Percentiles rank a stretch among this genome's conserved stretches.
Conservation (phyloP, 2,329 filamentous ascomycete species). For the Phialophora tarda region DNA sequence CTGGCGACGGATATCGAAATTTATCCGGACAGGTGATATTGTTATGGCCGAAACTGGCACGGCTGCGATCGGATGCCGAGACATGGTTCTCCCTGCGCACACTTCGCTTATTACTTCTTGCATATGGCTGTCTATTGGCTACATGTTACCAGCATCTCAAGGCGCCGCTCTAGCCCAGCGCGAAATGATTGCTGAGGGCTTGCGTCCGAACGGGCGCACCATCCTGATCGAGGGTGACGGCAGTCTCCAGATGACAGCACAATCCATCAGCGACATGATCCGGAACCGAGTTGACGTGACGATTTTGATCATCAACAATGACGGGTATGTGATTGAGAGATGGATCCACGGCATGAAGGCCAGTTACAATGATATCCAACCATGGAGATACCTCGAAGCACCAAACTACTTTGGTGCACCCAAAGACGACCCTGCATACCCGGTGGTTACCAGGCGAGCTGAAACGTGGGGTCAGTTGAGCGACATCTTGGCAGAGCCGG, state of each 20-base stretch:
- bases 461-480: conserved; percentile 38
- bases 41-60: conserved; percentile 66
- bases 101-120: conserved; percentile 57
- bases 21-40: conserved; percentile 61
- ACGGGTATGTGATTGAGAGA: conserved; percentile 65
- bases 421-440: conserved; percentile 36
- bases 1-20: conserved; percentile 64
- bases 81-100: conserved; percentile 57
- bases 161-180: conserved; percentile 62
- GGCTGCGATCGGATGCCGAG: conserved; percentile 61
- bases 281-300: conserved; percentile 57
- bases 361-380: conserved; percentile 61
- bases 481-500: conserved; percentile 38
- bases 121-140: conserved; percentile 66
- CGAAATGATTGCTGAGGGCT: conserved; percentile 59
- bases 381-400: conserved; percentile 59
- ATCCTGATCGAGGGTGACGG: conserved; percentile 67
- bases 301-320: conserved; percentile 63
- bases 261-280: conserved; percentile 70
- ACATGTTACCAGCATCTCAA: conserved; percentile 63
- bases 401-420: conserved; percentile 42
- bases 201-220: conserved; percentile 57
- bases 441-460: conserved; percentile 35
- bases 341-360: conserved; percentile 61
- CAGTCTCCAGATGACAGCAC: conserved; percentile 69